Percentiles rank a stretch among this genome's conserved stretches.
Conservation (phyloP, 2,329 filamentous ascomycete genomes). For the Neopestalotiopsis sp. region DNA sequence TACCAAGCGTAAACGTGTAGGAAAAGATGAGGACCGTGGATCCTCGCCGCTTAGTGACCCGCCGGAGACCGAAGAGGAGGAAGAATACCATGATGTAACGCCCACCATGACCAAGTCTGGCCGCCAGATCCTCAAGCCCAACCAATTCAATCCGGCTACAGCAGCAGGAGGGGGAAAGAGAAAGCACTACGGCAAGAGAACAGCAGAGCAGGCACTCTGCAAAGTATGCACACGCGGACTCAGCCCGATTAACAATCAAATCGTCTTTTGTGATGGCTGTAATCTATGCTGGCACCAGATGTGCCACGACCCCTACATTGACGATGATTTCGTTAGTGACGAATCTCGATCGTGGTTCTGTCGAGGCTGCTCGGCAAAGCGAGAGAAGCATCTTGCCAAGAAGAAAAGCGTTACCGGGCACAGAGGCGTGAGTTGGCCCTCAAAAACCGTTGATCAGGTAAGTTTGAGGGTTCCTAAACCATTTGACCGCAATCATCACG, state of each 20-base stretch:
- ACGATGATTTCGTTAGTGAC: constrained; percentile 70
- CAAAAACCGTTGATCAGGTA: constrained; percentile 47
- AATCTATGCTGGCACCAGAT: constrained; percentile 81
- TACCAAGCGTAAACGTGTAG: constrained; percentile 43
- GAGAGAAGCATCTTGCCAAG: constrained; percentile 47
- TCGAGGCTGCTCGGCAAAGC: constrained; percentile 60
- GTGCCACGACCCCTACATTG: constrained; percentile 79
- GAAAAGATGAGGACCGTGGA: constrained; percentile 28
- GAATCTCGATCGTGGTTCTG: constrained; percentile 77
- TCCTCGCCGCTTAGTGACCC: constrained; percentile 35
- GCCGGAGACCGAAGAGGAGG: constrained; percentile 33
- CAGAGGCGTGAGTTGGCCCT: constrained; percentile 44
- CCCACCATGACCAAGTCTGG: constrained; percentile 78
- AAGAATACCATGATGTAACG: constrained; percentile 42
- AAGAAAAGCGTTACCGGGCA: constrained; percentile 43
- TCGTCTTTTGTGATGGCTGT: constrained; percentile 86
- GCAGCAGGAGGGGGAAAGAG: constrained; percentile 42
- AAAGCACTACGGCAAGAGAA: constrained; percentile 61
- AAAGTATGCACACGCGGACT: constrained; percentile 75
- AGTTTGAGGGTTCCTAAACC: constrained; percentile 16
- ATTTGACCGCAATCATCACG: no score
- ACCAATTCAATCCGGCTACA: constrained; percentile 65
- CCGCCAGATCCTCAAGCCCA: constrained; percentile 71
- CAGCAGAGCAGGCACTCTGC: constrained; percentile 67
- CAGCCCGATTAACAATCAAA: constrained; percentile 76